Percentiles rank a stretch among this genome's conserved stretches.
Evolutionary conservation across 2,329 filamentous ascomycete genomes (phyloP).

Genomic region (Alternaria tenuissima): DNA sequence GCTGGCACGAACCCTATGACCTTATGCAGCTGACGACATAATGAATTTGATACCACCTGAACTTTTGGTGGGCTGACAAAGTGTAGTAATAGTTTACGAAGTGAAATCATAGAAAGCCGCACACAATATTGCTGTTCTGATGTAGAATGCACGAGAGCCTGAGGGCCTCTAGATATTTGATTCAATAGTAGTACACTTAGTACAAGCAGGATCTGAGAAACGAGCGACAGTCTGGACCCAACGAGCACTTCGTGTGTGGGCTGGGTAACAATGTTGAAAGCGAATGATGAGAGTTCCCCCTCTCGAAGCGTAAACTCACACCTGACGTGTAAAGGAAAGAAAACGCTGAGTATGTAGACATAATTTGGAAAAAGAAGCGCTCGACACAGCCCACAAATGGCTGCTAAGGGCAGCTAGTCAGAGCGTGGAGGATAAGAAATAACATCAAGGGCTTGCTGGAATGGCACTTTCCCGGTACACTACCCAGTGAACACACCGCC

Average conservation of each 20-base stretch:
- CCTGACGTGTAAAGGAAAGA: background rate
- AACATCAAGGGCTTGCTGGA: background rate
- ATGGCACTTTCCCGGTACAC: conserved; percentile 42
- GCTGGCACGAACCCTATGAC: background rate
- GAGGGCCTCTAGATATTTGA: background rate
- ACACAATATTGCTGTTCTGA: no score
- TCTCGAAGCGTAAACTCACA: background rate
- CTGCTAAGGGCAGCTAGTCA: background rate
- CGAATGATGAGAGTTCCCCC: background rate
- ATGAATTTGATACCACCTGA: no score
- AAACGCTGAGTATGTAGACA: conserved; percentile 8
- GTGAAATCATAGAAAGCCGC: no score
- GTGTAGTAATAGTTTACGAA: no score
- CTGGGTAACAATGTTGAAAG: conserved; percentile 10
- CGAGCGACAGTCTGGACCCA: conserved; percentile 9
- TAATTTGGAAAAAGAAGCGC: background rate
- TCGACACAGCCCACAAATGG: background rate
- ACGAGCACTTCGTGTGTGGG: conserved; percentile 20
- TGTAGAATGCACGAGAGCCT: no score
- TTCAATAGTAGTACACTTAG: background rate
- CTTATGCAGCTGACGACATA: no score
- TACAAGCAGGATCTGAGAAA: background rate
- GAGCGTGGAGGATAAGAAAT: background rate
- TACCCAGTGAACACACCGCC: conserved; percentile 45
- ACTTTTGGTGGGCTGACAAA: no score